Conservation (phyloP, 768 basidiomycete genomes). For the Naganishia antarctica region DNA sequence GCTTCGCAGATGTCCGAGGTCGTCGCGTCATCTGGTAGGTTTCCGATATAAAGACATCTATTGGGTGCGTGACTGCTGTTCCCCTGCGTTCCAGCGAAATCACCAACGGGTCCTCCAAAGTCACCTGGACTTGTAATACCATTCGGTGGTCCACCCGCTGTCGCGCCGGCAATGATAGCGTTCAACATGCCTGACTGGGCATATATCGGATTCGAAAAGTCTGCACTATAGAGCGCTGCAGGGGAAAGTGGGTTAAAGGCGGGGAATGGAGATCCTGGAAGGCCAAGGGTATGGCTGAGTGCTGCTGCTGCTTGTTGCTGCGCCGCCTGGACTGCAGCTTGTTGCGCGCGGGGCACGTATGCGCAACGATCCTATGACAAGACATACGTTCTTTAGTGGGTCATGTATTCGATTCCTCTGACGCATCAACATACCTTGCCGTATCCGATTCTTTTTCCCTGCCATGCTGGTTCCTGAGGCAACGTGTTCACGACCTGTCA, state of each 20-base stretch:
- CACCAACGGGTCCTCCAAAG: slow-evolving; percentile 21
- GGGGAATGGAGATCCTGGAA: slow-evolving; percentile 47
- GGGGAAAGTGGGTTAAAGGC: slow-evolving; percentile 40
- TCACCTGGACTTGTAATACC: slow-evolving; percentile 4
- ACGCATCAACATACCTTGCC: slow-evolving; percentile 59
- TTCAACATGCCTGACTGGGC: slow-evolving; percentile 42
- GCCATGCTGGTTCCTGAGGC: slow-evolving; percentile 86
- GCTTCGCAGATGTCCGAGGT: slow-evolving; percentile 94
- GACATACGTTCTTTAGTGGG: too few relatives aligned
- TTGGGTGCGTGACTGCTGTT: slow-evolving; percentile 60
- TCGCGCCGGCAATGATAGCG: slow-evolving; percentile 35
- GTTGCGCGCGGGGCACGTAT: slow-evolving; percentile 74
- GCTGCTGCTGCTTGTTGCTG: slow-evolving; percentile 50
- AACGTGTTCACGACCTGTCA: slow-evolving; percentile 92
- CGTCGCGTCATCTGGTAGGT: slow-evolving; percentile 92
- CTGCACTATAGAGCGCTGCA: slow-evolving; percentile 33
- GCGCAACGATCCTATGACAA: slow-evolving; percentile 86
- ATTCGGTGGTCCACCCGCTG: slow-evolving; percentile 29
- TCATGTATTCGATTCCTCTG: not conserved
- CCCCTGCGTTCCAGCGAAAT: slow-evolving; percentile 38
- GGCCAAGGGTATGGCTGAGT: slow-evolving; percentile 43
- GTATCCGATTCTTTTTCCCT: slow-evolving; percentile 92
- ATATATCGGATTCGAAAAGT: slow-evolving; percentile 45
- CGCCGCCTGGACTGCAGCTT: slow-evolving; percentile 66
- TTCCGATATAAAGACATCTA: slow-evolving; percentile 89